Percentiles rank a stretch among this genome's conserved stretches.
These are phyloP conservation scores for Solanum hybrid DNA, from an alignment of 305 asterid species.

Conservation along the genomic window DNA sequence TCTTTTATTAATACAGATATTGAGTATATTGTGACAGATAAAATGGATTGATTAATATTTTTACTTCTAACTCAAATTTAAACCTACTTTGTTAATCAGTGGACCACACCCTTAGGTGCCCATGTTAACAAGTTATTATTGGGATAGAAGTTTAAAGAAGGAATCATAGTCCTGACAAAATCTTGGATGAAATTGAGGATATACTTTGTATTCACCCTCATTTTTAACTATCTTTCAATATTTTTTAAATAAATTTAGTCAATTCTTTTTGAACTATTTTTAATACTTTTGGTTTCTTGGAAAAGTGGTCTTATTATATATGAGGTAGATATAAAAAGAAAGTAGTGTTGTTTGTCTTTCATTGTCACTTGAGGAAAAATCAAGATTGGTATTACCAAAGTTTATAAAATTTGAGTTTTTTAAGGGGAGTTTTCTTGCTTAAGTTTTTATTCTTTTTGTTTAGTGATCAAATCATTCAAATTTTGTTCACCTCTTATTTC, in stretches of 20 bases:
- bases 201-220: constrained; percentile 4
- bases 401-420: neutral
- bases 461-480: neutral
- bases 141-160: neutral
- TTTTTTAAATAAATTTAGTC: neutral
- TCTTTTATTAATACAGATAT: neutral
- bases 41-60: no score
- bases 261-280: neutral
- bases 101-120: neutral
- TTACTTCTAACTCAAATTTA: neutral
- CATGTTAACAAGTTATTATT: neutral
- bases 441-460: neutral
- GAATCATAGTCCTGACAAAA: neutral
- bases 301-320: neutral
- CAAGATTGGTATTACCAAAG: constrained; percentile 14
- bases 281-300: neutral
- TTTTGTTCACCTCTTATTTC: neutral
- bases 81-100: neutral
- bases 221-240: neutral
- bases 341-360: neutral
- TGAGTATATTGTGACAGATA: neutral
- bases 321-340: neutral
- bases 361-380: constrained; percentile 4
- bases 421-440: neutral
- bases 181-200: constrained; percentile 5